A percentile compares a stretch with the other conserved stretches of the same genome.
These are phyloP conservation scores for Pezicula neosporulosa DNA, from an alignment of 2,329 filamentous ascomycete genomes.

Conservation along the genomic window DNA sequence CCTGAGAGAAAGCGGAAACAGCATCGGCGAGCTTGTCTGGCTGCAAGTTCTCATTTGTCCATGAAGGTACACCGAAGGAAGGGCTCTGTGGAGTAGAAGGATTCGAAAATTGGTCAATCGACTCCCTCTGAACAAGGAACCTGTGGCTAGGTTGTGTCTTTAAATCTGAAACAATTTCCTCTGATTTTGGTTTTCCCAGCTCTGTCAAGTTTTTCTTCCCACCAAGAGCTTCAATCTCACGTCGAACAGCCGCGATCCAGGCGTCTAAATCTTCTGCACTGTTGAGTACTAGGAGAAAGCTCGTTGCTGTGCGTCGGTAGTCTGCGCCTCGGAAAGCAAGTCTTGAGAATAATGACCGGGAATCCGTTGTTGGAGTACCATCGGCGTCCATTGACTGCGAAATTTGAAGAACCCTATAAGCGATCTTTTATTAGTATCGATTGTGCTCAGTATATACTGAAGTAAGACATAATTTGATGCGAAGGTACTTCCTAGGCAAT, in stretches of 20 bases:
- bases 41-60: conserved; percentile 12
- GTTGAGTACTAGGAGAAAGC: conserved; percentile 70
- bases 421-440: too few relatives aligned
- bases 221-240: conserved; percentile 67
- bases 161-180: conserved; percentile 29
- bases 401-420: conserved; percentile 62
- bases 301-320: conserved; percentile 51
- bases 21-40: conserved; percentile 12
- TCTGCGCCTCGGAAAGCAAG: conserved; percentile 57
- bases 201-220: conserved; percentile 62
- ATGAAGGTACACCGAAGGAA: conserved; percentile 12
- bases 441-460: too few relatives aligned
- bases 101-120: conserved; percentile 14
- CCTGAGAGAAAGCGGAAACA: conserved; percentile 6
- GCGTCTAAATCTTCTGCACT: conserved; percentile 70
- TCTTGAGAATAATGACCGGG: conserved; percentile 62
- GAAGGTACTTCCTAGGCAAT: too few relatives aligned
- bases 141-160: conserved; percentile 23
- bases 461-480: too few relatives aligned
- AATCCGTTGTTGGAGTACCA: conserved; percentile 44
- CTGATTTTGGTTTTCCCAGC: conserved; percentile 48
- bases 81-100: conserved; percentile 15
- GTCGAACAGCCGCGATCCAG: conserved; percentile 68
- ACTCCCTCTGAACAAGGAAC: conserved; percentile 19
- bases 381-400: conserved; percentile 62